Evolutionary conservation across 176 grass and related monocot species (phyloP).

Genomic region (Olyra latifolia): DNA sequence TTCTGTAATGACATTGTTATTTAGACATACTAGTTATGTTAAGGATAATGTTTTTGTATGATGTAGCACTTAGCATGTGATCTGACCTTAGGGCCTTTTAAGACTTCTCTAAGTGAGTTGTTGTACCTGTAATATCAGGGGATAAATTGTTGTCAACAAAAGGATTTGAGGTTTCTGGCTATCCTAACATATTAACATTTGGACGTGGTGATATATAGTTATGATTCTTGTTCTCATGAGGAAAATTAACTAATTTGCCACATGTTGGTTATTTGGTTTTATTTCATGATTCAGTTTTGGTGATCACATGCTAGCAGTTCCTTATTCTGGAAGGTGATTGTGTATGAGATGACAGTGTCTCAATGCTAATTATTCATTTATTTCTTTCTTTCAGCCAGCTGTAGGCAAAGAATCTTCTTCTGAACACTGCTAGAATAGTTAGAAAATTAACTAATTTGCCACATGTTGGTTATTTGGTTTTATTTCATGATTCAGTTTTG

Average conservation of each 20-base stretch:
- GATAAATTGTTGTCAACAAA: background rate
- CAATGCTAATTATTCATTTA: background rate
- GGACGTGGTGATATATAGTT: background rate
- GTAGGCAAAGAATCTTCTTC: slow-evolving; percentile 13
- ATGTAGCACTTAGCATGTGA: slow-evolving; percentile 14
- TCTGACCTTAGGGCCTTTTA: background rate
- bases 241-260: background rate
- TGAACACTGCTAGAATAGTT: too few species aligned
- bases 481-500: background rate
- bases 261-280: background rate
- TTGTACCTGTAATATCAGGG: background rate
- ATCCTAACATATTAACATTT: slow-evolving; percentile 10
- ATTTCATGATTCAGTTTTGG: background rate
- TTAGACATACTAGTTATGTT: background rate
- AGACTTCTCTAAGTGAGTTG: slow-evolving; percentile 5
- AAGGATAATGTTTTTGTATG: background rate
- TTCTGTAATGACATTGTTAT: background rate
- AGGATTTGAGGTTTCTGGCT: background rate
- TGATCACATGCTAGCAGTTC: slow-evolving; percentile 4
- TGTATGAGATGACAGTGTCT: background rate
- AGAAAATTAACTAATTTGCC: background rate
- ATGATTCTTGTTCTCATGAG: background rate
- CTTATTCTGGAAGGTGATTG: slow-evolving; percentile 14
- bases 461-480: background rate
- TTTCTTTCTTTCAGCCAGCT: background rate